Evolutionary conservation across 768 basidiomycete species (phyloP), one percentile per base, ranked within the genome.

Genomic region (Amanita phalloides): DNA sequence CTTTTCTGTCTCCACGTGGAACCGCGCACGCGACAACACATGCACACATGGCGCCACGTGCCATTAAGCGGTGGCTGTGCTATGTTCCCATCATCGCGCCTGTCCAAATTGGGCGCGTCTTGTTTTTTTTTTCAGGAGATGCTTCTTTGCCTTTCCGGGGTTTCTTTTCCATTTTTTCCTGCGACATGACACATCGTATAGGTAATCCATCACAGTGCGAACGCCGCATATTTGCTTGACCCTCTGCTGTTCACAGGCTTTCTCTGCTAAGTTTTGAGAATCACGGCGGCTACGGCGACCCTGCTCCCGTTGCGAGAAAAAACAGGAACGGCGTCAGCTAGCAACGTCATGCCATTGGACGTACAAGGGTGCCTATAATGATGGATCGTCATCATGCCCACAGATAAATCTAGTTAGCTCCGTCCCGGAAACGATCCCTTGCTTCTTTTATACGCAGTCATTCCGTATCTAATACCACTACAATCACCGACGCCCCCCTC

Each of bases 11-110:
- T 3, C 25, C 23, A 43, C 10, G 10, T n/a, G 51, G 48, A 35
- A 39, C 47, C 14, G 52, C 20, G 50, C 58, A 61, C 58, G 73
- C 66, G 56, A 54, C 48, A 30, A 30, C 30, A 30, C 30, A 9
- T 30, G 45, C 51, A 60, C 63, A 66, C 58, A 62, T 62, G 32
- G 49, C 48, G 39, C 62, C 66, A 66, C 66, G 64, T 68, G 66
- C 64, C 17, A 60, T 32, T n/a, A 14, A 36, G 35, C 25, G 55
- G 66, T 65, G 64, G 64, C 66, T 61, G 61, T 64, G 60, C 23
- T 35, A 17, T 55, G 5, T 38, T 14, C 26, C 21, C 20, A 32
- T 43, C 26, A 23, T 41, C 20, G 9, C 41, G 49, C 35, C n/a
- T n/a, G 37, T 42, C 43, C 42, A 30, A 37, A 45, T 45, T 21